A percentile compares a stretch with the other conserved stretches of the same genome.
These are phyloP conservation scores for Pisolithus orientalis DNA, from an alignment of 768 basidiomycete genomes.

Conservation along the genomic window DNA sequence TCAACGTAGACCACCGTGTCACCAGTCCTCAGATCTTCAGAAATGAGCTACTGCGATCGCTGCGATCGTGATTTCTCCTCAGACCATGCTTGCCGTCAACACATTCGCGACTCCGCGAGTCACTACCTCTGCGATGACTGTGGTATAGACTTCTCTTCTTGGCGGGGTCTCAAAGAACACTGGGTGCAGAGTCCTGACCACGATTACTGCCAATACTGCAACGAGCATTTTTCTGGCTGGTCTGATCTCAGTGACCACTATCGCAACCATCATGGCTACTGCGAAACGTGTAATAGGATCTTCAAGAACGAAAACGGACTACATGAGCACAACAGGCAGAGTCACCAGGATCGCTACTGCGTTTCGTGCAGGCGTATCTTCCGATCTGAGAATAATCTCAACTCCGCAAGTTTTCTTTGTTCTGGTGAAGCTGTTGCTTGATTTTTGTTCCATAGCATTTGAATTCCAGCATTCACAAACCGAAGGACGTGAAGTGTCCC, in stretches of 20 bases:
- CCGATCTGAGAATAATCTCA: constrained; percentile 15
- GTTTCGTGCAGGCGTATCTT: constrained; percentile 39
- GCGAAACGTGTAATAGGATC: constrained; percentile 34
- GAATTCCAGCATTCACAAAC: constrained; percentile 45
- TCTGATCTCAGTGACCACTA: constrained; percentile 37
- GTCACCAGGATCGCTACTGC: constrained; percentile 38
- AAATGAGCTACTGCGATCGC: constrained; percentile 32
- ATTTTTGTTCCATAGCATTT: constrained; percentile 35
- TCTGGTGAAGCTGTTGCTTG: background rate
- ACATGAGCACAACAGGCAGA: constrained; percentile 43
- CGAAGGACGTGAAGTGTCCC: constrained; percentile 32
- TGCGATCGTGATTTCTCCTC: constrained; percentile 34
- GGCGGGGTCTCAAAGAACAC: constrained; percentile 40
- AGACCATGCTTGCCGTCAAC: constrained; percentile 27
- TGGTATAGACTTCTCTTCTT: constrained; percentile 37
- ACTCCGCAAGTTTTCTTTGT: constrained; percentile 3
- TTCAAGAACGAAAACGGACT: constrained; percentile 36
- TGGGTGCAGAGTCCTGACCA: constrained; percentile 45
- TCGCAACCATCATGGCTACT: constrained; percentile 35
- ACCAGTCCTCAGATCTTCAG: background rate
- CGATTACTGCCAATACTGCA: constrained; percentile 47
- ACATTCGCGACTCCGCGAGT: constrained; percentile 26
- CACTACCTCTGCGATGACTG: constrained; percentile 47
- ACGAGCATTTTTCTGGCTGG: constrained; percentile 32
- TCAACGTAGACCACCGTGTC: too few relatives aligned